phyloP scores from a whole-genome alignment of 2,329 filamentous ascomycete genomes.

The Raffaelea ambrosiae region DNA sequence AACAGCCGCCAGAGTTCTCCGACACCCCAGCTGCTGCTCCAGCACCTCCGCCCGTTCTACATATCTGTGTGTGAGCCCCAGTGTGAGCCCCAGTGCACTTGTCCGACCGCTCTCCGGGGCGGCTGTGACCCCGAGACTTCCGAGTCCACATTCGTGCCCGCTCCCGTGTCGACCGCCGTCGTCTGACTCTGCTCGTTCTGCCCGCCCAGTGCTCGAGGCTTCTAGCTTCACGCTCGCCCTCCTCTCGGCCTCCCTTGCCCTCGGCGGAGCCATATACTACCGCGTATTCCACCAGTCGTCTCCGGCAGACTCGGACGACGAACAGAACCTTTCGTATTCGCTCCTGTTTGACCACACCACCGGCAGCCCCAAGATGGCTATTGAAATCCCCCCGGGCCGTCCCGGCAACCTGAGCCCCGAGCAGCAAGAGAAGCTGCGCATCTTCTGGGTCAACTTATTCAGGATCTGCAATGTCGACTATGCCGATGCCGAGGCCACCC shows the following conservation, averaged over 20 bases:
- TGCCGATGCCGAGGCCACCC: slow-evolving; percentile 21
- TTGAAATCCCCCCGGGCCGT: slow-evolving; percentile 54
- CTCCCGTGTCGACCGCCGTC: neutral
- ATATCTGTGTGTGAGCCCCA: too few species aligned
- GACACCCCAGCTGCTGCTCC: too few species aligned
- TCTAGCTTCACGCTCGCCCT: slow-evolving; percentile 5
- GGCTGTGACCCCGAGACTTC: too few species aligned
- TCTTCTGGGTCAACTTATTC: slow-evolving; percentile 73
- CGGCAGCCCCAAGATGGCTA: slow-evolving; percentile 11
- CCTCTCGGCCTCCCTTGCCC: slow-evolving; percentile 3
- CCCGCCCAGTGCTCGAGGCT: slow-evolving; percentile 4
- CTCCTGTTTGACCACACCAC: neutral
- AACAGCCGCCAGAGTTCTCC: too few species aligned
- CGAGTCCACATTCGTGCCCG: too few species aligned
- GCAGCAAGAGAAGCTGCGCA: slow-evolving; percentile 78
- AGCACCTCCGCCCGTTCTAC: too few species aligned
- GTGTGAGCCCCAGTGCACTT: too few species aligned
- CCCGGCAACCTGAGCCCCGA: slow-evolving; percentile 83
- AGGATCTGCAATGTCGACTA: slow-evolving; percentile 61
- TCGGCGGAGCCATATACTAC: slow-evolving; percentile 1
- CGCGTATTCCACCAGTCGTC: neutral
- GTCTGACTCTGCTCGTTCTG: neutral
- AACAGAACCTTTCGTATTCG: neutral
- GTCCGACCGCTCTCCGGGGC: too few species aligned
- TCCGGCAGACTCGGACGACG: neutral